These are phyloP conservation scores for Phytophthora meadii DNA, from an alignment of 352 stramenopile species.

Conservation along the genomic window DNA sequence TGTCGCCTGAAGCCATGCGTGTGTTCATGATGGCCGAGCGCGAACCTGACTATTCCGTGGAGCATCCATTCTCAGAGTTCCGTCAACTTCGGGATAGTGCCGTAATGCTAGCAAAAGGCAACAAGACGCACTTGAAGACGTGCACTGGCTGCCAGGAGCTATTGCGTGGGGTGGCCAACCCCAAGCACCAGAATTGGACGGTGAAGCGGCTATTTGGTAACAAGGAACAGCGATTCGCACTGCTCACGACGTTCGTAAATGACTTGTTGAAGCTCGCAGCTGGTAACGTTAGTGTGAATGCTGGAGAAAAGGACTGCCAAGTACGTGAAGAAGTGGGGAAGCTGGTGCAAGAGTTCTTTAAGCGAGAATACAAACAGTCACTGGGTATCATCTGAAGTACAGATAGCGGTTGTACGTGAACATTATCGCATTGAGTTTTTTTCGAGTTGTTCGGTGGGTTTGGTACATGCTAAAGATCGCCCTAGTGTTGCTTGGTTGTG, in stretches of 20 bases:
- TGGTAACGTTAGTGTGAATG: slow-evolving; percentile 8
- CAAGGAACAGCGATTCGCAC: slow-evolving; percentile 31
- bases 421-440: too few species aligned
- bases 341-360: slow-evolving; percentile 39
- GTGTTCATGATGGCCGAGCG: slow-evolving; percentile 43
- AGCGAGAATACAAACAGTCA: slow-evolving; percentile 29
- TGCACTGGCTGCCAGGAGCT: slow-evolving; percentile 35
- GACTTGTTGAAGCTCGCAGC: slow-evolving; percentile 30
- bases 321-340: slow-evolving; percentile 20
- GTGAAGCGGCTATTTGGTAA: slow-evolving; percentile 33
- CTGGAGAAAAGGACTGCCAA: slow-evolving; percentile 16
- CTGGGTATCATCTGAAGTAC: slow-evolving; percentile 46
- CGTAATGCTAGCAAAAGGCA: slow-evolving; percentile 10
- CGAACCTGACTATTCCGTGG: slow-evolving; percentile 42
- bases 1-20: slow-evolving; percentile 27
- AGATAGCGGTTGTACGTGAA: too few species aligned
- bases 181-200: slow-evolving; percentile 30
- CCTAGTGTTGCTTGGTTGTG: slow-evolving; percentile 3
- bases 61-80: slow-evolving; percentile 44
- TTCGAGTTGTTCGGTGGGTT: too few species aligned
- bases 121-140: slow-evolving; percentile 13
- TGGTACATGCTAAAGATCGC: too few species aligned
- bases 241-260: slow-evolving; percentile 41
- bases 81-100: slow-evolving; percentile 23
- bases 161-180: slow-evolving; percentile 7